Percentiles rank a stretch among this genome's conserved stretches.
phyloP scores from a whole-genome alignment of 2,329 filamentous ascomycete genomes.

The Trichoderma oligosporum region DNA sequence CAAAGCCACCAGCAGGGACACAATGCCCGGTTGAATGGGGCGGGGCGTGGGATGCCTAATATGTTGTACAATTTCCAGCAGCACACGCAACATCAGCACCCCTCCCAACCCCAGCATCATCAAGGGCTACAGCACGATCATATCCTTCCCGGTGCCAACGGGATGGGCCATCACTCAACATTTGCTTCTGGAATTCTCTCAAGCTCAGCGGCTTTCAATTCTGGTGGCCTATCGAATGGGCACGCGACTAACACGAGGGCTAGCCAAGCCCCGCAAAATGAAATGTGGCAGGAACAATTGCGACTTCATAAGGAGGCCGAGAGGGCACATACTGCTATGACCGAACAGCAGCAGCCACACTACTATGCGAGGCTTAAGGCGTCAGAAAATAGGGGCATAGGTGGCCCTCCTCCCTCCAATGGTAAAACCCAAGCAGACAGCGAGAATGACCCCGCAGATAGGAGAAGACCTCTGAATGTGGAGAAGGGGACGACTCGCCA shows the following conservation, averaged over 20 bases:
- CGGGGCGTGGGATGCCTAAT: constrained; percentile 54
- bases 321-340: constrained; percentile 68
- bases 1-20: constrained; percentile 70
- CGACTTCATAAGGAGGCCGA: constrained; percentile 74
- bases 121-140: constrained; percentile 59
- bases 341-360: constrained; percentile 60
- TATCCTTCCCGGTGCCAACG: constrained; percentile 50
- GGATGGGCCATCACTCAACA: constrained; percentile 43
- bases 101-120: constrained; percentile 62
- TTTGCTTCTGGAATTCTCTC: constrained; percentile 49
- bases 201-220: constrained; percentile 58
- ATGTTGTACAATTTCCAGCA: constrained; percentile 69
- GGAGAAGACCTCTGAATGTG: constrained; percentile 61
- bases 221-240: constrained; percentile 54
- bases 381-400: constrained; percentile 64
- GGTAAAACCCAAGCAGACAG: constrained; percentile 46
- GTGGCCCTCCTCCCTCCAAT: constrained; percentile 49
- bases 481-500: constrained; percentile 66
- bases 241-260: constrained; percentile 47
- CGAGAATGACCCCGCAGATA: constrained; percentile 54
- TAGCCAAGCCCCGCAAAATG: constrained; percentile 52
- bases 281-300: constrained; percentile 87
- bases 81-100: constrained; percentile 58
- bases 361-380: constrained; percentile 71
- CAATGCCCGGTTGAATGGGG: constrained; percentile 67